Conservation (phyloP, 2,329 filamentous ascomycete species). For the Colletotrichum sojae region DNA sequence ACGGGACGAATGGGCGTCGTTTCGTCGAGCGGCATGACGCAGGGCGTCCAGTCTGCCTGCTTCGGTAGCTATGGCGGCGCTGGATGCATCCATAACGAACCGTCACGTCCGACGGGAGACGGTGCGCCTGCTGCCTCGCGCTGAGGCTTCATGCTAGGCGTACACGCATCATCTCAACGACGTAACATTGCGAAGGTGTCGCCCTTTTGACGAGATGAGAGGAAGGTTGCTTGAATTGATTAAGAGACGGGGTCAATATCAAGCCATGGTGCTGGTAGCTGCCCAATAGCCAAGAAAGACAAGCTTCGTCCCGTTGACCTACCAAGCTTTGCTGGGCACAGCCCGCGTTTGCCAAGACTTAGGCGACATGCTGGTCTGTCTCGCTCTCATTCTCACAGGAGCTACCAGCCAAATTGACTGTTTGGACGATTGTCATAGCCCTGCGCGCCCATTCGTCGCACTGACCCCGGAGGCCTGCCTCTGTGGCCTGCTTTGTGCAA, state of each 20-base stretch:
- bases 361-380: conserved; percentile 35
- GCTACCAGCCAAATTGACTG: conserved; percentile 16
- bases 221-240: not conserved
- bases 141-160: not conserved
- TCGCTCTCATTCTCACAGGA: conserved; percentile 20
- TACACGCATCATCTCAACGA: not conserved
- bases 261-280: conserved; percentile 8
- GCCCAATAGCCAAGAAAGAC: conserved; percentile 24
- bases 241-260: conserved; percentile 7
- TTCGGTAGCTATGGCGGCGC: not conserved
- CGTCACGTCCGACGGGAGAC: not conserved
- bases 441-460: conserved; percentile 31
- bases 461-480: conserved; percentile 17
- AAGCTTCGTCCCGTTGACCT: conserved; percentile 30
- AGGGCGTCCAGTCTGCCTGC: not conserved
- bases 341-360: conserved; percentile 39
- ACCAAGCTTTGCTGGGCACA: conserved; percentile 38
- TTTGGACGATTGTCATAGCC: conserved; percentile 34
- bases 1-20: not conserved
- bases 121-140: not conserved
- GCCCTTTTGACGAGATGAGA: conserved; percentile 13
- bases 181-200: not conserved
- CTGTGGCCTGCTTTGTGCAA: conserved; percentile 7
- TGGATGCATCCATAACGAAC: not conserved
- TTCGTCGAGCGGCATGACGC: conserved; percentile 23